phyloP scores from a whole-genome alignment of 2,329 filamentous ascomycete genomes.

The Gnomoniopsis smithogilvyi region DNA sequence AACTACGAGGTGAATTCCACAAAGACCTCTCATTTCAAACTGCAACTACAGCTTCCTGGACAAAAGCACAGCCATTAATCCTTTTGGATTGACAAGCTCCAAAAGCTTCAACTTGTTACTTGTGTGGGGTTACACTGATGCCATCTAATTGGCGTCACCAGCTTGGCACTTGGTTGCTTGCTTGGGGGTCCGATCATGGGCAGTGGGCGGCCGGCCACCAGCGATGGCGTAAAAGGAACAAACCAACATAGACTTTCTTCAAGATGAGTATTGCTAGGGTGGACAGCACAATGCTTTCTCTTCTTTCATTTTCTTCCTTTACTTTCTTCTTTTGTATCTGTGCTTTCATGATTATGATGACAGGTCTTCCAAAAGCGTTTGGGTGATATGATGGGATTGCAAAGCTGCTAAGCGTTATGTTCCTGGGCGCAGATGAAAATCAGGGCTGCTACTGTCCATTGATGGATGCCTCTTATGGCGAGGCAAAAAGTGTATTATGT shows the following conservation, averaged over 20 bases:
- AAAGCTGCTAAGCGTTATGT: slow-evolving; percentile 2
- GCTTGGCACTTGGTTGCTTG: no score
- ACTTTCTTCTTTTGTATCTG: no score
- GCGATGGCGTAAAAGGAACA: neutral
- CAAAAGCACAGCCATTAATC: neutral
- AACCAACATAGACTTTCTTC: neutral
- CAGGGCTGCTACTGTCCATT: neutral
- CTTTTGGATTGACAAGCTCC: neutral
- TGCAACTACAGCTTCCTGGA: neutral
- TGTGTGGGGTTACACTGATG: neutral
- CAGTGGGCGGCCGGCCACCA: no score
- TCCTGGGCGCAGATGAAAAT: neutral
- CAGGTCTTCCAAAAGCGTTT: neutral
- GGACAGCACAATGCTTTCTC: neutral
- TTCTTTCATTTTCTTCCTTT: neutral
- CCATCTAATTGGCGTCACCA: no score
- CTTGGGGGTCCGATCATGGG: no score
- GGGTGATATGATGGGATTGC: no score
- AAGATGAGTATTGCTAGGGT: neutral
- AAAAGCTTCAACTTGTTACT: neutral
- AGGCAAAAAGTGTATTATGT: neutral
- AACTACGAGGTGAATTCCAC: neutral
- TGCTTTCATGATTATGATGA: neutral
- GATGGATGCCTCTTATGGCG: neutral
- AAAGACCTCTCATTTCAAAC: neutral